Evolutionary conservation across 2,329 filamentous ascomycete species (phyloP), one percentile per base, ranked within the genome.

Genomic region (Purpureocillium takamizusanense): DNA sequence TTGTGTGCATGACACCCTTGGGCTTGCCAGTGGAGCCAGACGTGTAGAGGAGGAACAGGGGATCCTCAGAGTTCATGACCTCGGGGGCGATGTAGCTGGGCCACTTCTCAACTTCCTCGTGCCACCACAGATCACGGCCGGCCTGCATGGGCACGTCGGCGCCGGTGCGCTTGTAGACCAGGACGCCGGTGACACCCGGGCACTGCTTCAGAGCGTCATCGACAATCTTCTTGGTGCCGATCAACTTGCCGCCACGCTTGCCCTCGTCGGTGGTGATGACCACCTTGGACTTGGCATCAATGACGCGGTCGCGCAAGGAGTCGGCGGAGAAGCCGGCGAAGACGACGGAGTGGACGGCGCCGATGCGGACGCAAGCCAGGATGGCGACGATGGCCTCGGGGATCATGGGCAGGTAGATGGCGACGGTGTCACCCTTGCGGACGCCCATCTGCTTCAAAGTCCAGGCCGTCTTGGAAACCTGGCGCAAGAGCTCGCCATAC

Each of bases 1-100:
- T 98, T 18, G 88, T 94, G 74, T 98, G 92, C 87, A 98, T 84
- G 40, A 98, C 85, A 65, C 92, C 92, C 78, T 98, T 98, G 50
- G 92, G 92, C 76, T 97, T 97, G 46, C 92, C 92, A 8, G 92
- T 98, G 1, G 90, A 97, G 31, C 92, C 92, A 28, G 90, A 97
- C 2, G 92, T 98, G 70, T 98, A 98, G 40, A 98, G 83, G 42
- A 98, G 70, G 78, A 97, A 98, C 8, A 98, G 77, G 41, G 92
- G 92, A 57, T 98, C 92, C 64, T 98, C 92, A 1, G 92, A 85
- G 70, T 77, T 86, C 76, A 98, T 83, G 48, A 79, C 66, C 71
- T 94, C 89, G 10, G 90, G 89, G 23, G 90, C 72, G 56, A 94
- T 82, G 72, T 97, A 97, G 53, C 79, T 74, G 46, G 92, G 92